A percentile compares a stretch with the other conserved stretches of the same genome.
Evolutionary conservation across 2,329 filamentous ascomycete species (phyloP).

Genomic region (Beauveria pseudobassiana): DNA sequence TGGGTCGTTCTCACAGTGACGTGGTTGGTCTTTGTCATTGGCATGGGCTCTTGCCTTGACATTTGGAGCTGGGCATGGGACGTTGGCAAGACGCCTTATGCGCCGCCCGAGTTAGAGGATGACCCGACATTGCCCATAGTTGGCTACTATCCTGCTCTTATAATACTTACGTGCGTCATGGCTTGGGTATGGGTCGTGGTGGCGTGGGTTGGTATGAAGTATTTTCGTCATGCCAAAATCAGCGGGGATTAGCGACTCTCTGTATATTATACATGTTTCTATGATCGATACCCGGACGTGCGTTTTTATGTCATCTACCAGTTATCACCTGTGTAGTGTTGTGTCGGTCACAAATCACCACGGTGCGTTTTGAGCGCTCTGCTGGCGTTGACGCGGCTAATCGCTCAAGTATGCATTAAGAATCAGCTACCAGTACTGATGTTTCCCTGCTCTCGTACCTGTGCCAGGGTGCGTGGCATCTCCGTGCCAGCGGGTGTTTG

Average conservation of each 20-base stretch:
- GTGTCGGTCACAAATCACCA: neutral
- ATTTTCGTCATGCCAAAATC: slow-evolving; percentile 95
- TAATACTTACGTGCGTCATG: slow-evolving; percentile 91
- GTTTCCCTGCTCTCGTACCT: neutral
- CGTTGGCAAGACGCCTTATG: slow-evolving; percentile 91
- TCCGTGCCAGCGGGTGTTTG: too few species aligned
- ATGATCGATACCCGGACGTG: neutral
- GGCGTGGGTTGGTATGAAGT: slow-evolving; percentile 99
- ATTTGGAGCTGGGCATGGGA: slow-evolving; percentile 99
- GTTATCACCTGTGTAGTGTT: neutral
- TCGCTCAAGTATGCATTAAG: neutral
- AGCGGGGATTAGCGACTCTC: slow-evolving; percentile 43
- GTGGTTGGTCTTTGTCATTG: slow-evolving; percentile 92
- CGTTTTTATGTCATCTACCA: neutral
- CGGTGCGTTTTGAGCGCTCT: neutral
- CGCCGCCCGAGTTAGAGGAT: slow-evolving; percentile 89
- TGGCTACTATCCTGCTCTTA: slow-evolving; percentile 91
- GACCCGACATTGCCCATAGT: slow-evolving; percentile 92
- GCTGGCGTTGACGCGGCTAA: neutral
- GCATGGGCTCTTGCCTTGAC: slow-evolving; percentile 91
- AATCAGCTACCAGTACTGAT: neutral
- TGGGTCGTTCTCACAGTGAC: slow-evolving; percentile 88
- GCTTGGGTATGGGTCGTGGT: slow-evolving; percentile 98
- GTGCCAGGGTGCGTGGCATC: too few species aligned
- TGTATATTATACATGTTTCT: neutral